phyloP scores from a whole-genome alignment of 1,284 basidiomycete species.

The Wallemia mellicola region DNA sequence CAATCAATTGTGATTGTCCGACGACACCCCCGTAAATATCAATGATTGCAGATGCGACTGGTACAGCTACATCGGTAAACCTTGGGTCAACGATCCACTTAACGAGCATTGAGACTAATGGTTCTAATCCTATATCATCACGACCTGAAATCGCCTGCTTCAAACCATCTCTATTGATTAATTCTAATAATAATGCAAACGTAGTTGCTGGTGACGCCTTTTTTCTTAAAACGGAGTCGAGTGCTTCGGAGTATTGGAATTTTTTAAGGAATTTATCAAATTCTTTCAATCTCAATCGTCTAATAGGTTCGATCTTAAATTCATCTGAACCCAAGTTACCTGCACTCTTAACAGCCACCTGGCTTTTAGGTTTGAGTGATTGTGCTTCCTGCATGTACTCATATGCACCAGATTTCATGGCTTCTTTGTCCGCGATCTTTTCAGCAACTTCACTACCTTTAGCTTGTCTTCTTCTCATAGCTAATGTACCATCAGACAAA shows the following conservation, averaged over 20 bases:
- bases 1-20: conserved; percentile 77
- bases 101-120: conserved; percentile 52
- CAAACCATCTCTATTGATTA: conserved; percentile 73
- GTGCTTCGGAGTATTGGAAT: conserved; percentile 81
- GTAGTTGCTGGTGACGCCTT: conserved; percentile 49
- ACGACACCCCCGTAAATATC: conserved; percentile 75
- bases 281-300: conserved; percentile 42
- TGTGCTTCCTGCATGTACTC: conserved; percentile 37
- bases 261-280: conserved; percentile 71
- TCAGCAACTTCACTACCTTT: conserved; percentile 31
- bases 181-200: conserved; percentile 75
- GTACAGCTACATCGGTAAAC: conserved; percentile 63
- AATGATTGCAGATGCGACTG: conserved; percentile 46
- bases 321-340: conserved; percentile 36
- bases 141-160: conserved; percentile 58
- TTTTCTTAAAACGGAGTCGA: conserved; percentile 52
- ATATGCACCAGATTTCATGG: conserved; percentile 30
- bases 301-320: conserved; percentile 23
- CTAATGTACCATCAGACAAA: conserved; percentile 86
- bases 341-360: conserved; percentile 18
- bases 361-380: conserved; percentile 11
- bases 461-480: conserved; percentile 48
- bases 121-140: conserved; percentile 81
- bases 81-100: conserved; percentile 67
- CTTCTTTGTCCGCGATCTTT: conserved; percentile 19